Evolutionary conservation across 2,329 filamentous ascomycete species (phyloP), one percentile per base, ranked within the genome.

Genomic region (Ceratocystis cubensis): DNA sequence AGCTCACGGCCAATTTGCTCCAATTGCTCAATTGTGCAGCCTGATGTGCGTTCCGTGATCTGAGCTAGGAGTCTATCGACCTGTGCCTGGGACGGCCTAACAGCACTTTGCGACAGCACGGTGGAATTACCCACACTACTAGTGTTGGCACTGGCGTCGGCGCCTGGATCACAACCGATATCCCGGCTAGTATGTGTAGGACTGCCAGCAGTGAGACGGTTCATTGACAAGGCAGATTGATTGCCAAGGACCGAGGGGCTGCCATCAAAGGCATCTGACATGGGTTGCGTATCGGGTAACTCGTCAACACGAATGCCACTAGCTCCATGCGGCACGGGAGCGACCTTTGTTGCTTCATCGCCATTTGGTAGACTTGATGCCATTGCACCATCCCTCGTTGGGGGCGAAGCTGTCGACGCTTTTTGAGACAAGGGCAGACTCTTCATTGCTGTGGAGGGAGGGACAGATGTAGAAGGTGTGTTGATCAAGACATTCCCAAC

Each of bases 281-380:
- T 70, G 15, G 70, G 73, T 44, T 73, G 71, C 1, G 73, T 73
- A 53, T 61, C 66, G 33, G 64, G 65, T 48, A 57, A 5, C 59
- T 44, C 37, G 37, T 56, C 28, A 68, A 73, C 72, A 22, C 73
- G 72, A 53, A 56, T 41, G 28, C 65, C 59, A 8, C 25, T 62
- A 13, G 45, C 6, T n/a, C 22, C 22, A 37, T 57, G 53, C 2
- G 88, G 91, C 5, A 84, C 83, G 69, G 88, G 85, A 0, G 89
- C 90, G 1, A 89, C 92, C 76, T 96, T 94, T n/a, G 92, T 96
- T 0, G 92, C 95, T 1, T 91, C 96, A 1, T 91, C 93, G 72
- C 96, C 91, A 71, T 97, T 96, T 65, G 86, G 78, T 67, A 82
- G 75, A 13, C 81, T 82, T 30, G 81, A 83, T 15, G 83, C 83